Evolutionary conservation across 306 rosid genomes (phyloP).

Genomic region (Vigna hirtella): DNA sequence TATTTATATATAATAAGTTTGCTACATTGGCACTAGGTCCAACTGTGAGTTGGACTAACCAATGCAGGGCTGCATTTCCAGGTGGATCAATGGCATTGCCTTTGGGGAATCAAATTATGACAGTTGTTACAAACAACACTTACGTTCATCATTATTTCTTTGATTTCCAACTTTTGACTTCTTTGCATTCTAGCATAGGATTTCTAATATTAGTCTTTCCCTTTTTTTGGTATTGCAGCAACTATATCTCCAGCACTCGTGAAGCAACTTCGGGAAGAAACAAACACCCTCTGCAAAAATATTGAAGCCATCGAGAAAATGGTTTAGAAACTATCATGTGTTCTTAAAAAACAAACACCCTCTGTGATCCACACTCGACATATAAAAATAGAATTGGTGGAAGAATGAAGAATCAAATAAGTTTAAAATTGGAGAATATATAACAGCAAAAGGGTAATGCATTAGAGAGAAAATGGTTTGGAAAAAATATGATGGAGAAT

Average conservation of each 20-base stretch:
- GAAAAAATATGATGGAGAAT: no score
- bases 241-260: conserved; percentile 89
- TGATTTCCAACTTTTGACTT: conserved; percentile 16
- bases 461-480: no score
- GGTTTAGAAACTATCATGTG: no score
- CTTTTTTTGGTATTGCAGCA: conserved; percentile 56
- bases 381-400: no score
- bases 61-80: conserved; percentile 25
- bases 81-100: conserved; percentile 27
- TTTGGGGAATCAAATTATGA: conserved; percentile 12
- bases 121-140: neutral
- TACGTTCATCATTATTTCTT: conserved; percentile 23
- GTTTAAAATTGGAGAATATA: no score
- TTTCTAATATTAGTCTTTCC: conserved; percentile 11
- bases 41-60: conserved; percentile 34
- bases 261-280: conserved; percentile 94
- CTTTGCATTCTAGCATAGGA: conserved; percentile 15
- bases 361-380: no score
- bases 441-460: no score
- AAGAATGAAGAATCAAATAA: no score
- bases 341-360: no score
- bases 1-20: conserved; percentile 5
- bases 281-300: no score
- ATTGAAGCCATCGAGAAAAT: no score
- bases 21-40: neutral